These are phyloP conservation scores for Nannizziopsis barbatae DNA, from an alignment of 2,329 filamentous ascomycete genomes.

Conservation along the genomic window DNA sequence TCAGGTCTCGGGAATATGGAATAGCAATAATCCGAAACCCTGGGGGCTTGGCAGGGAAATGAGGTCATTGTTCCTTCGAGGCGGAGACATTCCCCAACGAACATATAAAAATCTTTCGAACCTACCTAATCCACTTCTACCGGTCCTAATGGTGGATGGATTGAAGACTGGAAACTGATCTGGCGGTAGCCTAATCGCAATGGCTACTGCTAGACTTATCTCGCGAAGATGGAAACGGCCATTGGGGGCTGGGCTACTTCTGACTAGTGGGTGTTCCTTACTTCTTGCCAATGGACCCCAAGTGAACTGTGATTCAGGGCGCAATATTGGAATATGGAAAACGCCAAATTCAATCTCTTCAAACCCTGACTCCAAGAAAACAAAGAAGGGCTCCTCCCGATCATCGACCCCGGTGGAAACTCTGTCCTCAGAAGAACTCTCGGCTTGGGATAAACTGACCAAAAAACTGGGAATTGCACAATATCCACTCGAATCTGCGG, in stretches of 20 bases:
- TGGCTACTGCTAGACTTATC: slow-evolving; percentile 27
- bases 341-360: background rate
- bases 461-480: slow-evolving; percentile 32
- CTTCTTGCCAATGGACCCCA: slow-evolving; percentile 11
- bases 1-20: too few relatives aligned
- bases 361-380: background rate
- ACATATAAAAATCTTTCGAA: too few relatives aligned
- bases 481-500: slow-evolving; percentile 31
- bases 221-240: slow-evolving; percentile 29
- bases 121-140: background rate
- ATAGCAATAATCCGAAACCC: too few relatives aligned
- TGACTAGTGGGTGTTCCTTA: slow-evolving; percentile 19
- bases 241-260: slow-evolving; percentile 24
- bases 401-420: slow-evolving; percentile 14
- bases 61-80: too few relatives aligned
- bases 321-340: slow-evolving; percentile 12
- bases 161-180: slow-evolving; percentile 5
- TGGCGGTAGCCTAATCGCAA: slow-evolving; percentile 21
- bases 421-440: slow-evolving; percentile 21
- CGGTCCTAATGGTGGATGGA: slow-evolving; percentile 5
- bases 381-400: slow-evolving; percentile 14
- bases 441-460: slow-evolving; percentile 43
- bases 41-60: too few relatives aligned
- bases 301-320: slow-evolving; percentile 14
- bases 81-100: too few relatives aligned